Conservation (phyloP, 2,329 filamentous ascomycete genomes). For the Trichoderma arundinaceum region DNA sequence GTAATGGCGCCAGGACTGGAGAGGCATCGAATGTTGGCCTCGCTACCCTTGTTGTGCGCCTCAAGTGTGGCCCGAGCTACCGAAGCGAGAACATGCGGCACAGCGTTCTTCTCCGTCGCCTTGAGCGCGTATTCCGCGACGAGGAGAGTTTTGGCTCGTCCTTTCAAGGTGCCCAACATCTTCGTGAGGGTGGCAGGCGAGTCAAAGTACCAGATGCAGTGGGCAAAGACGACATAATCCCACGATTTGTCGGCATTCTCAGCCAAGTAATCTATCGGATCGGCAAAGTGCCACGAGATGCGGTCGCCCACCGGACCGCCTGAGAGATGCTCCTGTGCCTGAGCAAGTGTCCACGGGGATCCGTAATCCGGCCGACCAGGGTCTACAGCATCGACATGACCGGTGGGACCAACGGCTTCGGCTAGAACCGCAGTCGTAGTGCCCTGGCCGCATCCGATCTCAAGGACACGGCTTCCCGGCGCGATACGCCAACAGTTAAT, state of each 20-base stretch:
- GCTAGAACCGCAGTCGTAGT: constrained; percentile 62
- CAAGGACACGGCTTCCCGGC: constrained; percentile 54
- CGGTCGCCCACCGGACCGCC: constrained; percentile 47
- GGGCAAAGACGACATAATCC: constrained; percentile 55
- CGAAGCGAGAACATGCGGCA: constrained; percentile 59
- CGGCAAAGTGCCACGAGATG: constrained; percentile 52
- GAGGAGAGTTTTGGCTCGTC: constrained; percentile 35
- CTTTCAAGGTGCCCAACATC: constrained; percentile 36
- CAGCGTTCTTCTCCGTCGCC: constrained; percentile 46
- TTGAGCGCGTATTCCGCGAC: constrained; percentile 42
- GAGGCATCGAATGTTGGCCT: constrained; percentile 55
- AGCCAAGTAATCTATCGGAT: constrained; percentile 46
- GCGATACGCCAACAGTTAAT: constrained; percentile 45
- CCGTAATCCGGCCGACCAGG: constrained; percentile 58
- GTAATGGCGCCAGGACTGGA: constrained; percentile 51
- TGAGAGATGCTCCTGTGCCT: constrained; percentile 55
- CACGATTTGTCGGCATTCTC: constrained; percentile 40
- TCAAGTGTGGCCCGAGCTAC: constrained; percentile 53
- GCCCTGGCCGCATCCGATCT: constrained; percentile 66
- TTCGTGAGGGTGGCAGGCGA: constrained; percentile 40
- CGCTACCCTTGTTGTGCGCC: constrained; percentile 45
- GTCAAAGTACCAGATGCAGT: constrained; percentile 61
- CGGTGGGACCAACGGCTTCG: constrained; percentile 49
- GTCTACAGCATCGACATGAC: constrained; percentile 58
- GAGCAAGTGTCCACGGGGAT: constrained; percentile 54